Evolutionary conservation across 177 flowering plant species (phyloP).

Genomic region (Tripterygium wilfordii): DNA sequence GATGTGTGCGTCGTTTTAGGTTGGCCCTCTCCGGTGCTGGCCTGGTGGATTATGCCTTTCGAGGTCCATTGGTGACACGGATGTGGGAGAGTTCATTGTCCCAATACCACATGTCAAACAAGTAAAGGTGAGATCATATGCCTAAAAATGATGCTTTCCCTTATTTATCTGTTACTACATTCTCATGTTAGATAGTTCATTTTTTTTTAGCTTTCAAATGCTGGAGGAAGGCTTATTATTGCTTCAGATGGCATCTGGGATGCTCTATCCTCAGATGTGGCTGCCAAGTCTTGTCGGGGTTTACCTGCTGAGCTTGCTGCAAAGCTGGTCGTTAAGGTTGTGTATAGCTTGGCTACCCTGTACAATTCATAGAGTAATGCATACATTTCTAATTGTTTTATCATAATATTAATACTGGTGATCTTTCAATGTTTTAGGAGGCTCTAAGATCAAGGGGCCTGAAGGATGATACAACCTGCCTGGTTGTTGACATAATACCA

Average conservation of each 20-base stretch:
- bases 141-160: conserved; percentile 1
- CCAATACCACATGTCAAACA: conserved; percentile 93
- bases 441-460: conserved; percentile 82
- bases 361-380: background rate
- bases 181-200: conserved; percentile 1
- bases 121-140: conserved; percentile 61
- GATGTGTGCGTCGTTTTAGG: conserved; percentile 24
- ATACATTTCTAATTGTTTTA: background rate
- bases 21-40: conserved; percentile 94
- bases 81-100: conserved; percentile 85
- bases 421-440: no score
- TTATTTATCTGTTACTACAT: conserved; percentile 1
- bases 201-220: conserved; percentile 56
- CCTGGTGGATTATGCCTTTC: conserved; percentile 95
- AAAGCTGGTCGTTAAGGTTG: conserved; percentile 81
- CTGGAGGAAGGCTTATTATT: conserved; percentile 83
- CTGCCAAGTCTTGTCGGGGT: conserved; percentile 75
- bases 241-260: conserved; percentile 96
- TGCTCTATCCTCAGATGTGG: conserved; percentile 72
- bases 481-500: conserved; percentile 84
- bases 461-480: conserved; percentile 91
- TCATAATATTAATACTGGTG: background rate
- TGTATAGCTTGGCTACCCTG: background rate
- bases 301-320: conserved; percentile 89
- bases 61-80: conserved; percentile 88